Base-by-base conservation (phyloP, 768 basidiomycete species). In the Boletellus ananas region DNA sequence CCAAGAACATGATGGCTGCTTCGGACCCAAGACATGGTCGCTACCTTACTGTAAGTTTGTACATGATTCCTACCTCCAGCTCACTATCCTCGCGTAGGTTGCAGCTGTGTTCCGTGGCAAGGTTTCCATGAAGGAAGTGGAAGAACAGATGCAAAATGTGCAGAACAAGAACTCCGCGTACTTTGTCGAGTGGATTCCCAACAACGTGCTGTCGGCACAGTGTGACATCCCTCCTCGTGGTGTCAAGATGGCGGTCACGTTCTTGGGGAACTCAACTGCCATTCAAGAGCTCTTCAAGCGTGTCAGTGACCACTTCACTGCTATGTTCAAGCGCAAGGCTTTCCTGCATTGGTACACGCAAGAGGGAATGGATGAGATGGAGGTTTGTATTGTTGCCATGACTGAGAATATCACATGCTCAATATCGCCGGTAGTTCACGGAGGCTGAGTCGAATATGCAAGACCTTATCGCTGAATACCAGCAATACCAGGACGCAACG, bases 1-100 rank as follows among this genome's bases (percentile, higher is more conserved):
- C 94, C 39, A 97, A 96, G 84, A 97, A 97, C 85, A 94, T 95
- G 92, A 95, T 97, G 94, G 93, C 94, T 60, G 96, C 96, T 20
- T 90, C 90, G 20, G 94, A 97, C 76, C 96, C 96, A 36, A 79
- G 94, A 66, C 90, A 96, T 60, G 96, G 96, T 56, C 90, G 94
- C 61, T 99, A 98, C 77, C 86, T 99, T 54, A 99, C 96, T 35
- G 95, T 87, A 60, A 45, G 80, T 62, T 38, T 43, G 21, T 23
- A 34, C 11, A 42, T 18, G 10, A 18, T 53, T 37, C 4, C 16
- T 16, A 4, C 17, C 4, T 25, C 20, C 3, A 5, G 3, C 35
- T 58, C 16, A 53, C n/a, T 17, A 4, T 34, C 35, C 17, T 13
- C 35, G 13, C 37, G 20, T 42, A 86, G 84, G 84, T 95, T 57